A percentile compares a stretch with the other conserved stretches of the same genome.
phyloP scores from a whole-genome alignment of 2,329 filamentous ascomycete genomes.

The Volutella citrinella region DNA sequence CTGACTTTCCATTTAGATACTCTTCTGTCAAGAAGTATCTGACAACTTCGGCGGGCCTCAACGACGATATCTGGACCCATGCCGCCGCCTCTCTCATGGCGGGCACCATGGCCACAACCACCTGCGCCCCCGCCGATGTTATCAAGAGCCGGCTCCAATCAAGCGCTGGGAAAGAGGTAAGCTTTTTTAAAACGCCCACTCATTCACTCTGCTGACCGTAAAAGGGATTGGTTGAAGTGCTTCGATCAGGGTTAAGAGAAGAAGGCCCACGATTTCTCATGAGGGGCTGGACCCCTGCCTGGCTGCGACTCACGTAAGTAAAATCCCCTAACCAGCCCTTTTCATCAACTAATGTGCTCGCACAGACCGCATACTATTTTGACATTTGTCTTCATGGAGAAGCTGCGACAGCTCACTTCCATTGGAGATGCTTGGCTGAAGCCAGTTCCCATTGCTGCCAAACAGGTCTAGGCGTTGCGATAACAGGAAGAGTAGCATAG shows the following conservation, averaged over 20 bases:
- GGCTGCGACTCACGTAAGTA: constrained; percentile 40
- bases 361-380: constrained; percentile 41
- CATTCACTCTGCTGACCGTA: not conserved
- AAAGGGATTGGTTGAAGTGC: constrained; percentile 32
- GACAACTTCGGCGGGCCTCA: constrained; percentile 22
- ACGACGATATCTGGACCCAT: constrained; percentile 40
- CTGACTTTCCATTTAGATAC: constrained; percentile 22
- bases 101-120: constrained; percentile 44
- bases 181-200: not conserved
- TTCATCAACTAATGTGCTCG: constrained; percentile 3
- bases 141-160: constrained; percentile 41
- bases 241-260: constrained; percentile 31
- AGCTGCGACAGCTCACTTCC: constrained; percentile 34
- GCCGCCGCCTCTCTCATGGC: constrained; percentile 37
- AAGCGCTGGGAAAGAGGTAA: constrained; percentile 23
- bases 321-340: accelerated
- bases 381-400: constrained; percentile 45
- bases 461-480: constrained; percentile 11
- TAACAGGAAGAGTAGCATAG: too few relatives aligned
- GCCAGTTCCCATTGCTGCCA: constrained; percentile 4
- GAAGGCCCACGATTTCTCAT: constrained; percentile 42
- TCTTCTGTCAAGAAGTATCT: constrained; percentile 33
- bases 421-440: constrained; percentile 19
- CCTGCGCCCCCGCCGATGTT: constrained; percentile 44
- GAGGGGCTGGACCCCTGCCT: constrained; percentile 45